A percentile compares a stretch with the other conserved stretches of the same genome.
These are phyloP conservation scores for Lindgomyces ingoldianus DNA, from an alignment of 495 filamentous ascomycete genomes.

Conservation along the genomic window DNA sequence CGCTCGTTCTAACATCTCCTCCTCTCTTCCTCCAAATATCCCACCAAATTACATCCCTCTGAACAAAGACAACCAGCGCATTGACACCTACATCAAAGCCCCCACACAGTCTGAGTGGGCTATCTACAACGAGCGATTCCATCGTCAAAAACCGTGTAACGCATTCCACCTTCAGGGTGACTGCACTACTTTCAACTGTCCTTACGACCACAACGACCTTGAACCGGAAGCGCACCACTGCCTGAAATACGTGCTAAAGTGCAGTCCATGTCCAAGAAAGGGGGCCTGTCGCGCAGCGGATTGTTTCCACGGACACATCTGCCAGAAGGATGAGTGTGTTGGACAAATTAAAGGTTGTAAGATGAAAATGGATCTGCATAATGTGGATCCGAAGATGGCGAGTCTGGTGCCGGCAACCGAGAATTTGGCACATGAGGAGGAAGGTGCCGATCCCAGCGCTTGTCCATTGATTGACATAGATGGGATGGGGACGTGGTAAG, in stretches of 20 bases:
- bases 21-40: conserved; percentile 14
- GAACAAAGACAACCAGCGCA: conserved; percentile 35
- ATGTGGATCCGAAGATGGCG: conserved; percentile 13
- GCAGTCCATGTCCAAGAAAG: conserved; percentile 31
- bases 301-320: conserved; percentile 39
- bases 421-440: not conserved
- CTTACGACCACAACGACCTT: conserved; percentile 34
- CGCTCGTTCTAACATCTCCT: conserved; percentile 7
- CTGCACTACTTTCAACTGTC: conserved; percentile 33
- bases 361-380: conserved; percentile 22
- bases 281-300: conserved; percentile 31
- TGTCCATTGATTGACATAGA: not conserved
- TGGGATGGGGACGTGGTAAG: not conserved
- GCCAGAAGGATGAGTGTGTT: conserved; percentile 36
- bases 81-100: conserved; percentile 33
- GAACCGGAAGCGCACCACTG: conserved; percentile 23
- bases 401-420: conserved; percentile 19
- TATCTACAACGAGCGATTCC: conserved; percentile 31
- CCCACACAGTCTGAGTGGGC: conserved; percentile 21
- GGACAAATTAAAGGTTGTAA: conserved; percentile 21
- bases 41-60: conserved; percentile 35
- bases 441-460: not conserved
- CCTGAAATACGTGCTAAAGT: conserved; percentile 31
- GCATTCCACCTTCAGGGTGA: conserved; percentile 28
- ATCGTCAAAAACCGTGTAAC: conserved; percentile 40